Evolutionary conservation across 108 stramenopile species (phyloP).

Genomic region (Heterococcus sp.): DNA sequence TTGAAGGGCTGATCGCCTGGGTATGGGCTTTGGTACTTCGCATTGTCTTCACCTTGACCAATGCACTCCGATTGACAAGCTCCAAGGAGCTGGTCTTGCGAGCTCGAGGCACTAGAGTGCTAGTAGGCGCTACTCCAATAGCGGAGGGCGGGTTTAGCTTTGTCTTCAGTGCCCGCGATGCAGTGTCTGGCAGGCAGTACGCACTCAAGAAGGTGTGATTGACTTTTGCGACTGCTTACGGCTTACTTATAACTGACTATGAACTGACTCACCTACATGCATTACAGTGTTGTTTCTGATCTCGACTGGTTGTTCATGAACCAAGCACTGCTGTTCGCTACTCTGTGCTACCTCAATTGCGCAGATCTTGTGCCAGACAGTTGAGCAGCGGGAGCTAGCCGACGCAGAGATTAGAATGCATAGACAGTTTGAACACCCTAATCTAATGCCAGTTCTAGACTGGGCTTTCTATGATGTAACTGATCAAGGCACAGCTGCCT

Average conservation of each 20-base stretch:
- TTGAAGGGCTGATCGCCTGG: too few relatives aligned
- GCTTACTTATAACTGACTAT: not conserved
- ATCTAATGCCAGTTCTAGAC: conserved; percentile 42
- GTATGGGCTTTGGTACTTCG: too few relatives aligned
- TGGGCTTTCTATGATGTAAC: conserved; percentile 9
- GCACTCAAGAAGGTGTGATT: conserved; percentile 41
- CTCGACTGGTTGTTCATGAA: not conserved
- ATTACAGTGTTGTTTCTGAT: not conserved
- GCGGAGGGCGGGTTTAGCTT: conserved; percentile 47
- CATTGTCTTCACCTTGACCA: too few relatives aligned
- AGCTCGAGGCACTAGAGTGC: not conserved
- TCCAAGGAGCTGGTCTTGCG: not conserved
- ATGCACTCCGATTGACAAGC: not conserved
- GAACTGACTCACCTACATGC: not conserved
- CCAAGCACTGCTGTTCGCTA: not conserved
- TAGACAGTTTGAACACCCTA: conserved; percentile 40
- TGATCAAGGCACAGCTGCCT: conserved; percentile 19
- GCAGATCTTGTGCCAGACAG: conserved; percentile 12
- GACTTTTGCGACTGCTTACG: not conserved
- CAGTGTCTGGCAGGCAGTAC: conserved; percentile 21
- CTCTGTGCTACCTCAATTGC: not conserved
- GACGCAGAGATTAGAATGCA: conserved; percentile 31
- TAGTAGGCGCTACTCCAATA: not conserved
- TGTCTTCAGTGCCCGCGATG: conserved; percentile 27
- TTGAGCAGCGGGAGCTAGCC: conserved; percentile 40